Evolutionary conservation across 2,329 filamentous ascomycete genomes (phyloP).

Genomic region (Sclerotinia spermophila): DNA sequence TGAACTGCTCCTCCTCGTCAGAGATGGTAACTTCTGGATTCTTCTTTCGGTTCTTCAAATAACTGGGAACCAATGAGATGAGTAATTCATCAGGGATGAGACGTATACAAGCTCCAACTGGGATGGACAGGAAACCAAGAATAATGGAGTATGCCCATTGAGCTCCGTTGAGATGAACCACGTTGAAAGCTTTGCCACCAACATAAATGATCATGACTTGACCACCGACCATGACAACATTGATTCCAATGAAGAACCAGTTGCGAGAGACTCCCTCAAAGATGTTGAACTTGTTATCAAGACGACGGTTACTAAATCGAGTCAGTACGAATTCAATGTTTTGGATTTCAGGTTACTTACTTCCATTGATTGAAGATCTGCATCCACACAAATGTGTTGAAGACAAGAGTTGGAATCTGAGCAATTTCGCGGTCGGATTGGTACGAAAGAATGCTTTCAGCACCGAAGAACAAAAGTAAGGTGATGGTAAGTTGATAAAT

Average conservation of each 20-base stretch:
- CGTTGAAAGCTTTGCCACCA: constrained; percentile 73
- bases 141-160: constrained; percentile 89
- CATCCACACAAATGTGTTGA: constrained; percentile 99
- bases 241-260: constrained; percentile 85
- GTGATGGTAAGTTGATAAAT: constrained; percentile 80
- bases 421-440: constrained; percentile 43
- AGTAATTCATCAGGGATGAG: constrained; percentile 66
- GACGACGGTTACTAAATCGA: constrained; percentile 68
- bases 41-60: constrained; percentile 32
- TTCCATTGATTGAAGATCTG: constrained; percentile 99
- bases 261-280: constrained; percentile 85
- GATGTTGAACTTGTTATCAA: constrained; percentile 94
- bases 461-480: constrained; percentile 79
- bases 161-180: constrained; percentile 56
- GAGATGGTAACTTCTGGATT: constrained; percentile 52
- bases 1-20: constrained; percentile 60
- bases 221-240: constrained; percentile 79
- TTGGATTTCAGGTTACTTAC: constrained; percentile 47
- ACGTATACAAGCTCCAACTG: constrained; percentile 76
- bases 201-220: constrained; percentile 89
- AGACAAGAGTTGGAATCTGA: constrained; percentile 76
- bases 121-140: constrained; percentile 79
- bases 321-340: constrained; percentile 22
- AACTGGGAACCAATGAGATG: constrained; percentile 33
- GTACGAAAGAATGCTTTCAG: constrained; percentile 57